Evolutionary conservation across 2,329 filamentous ascomycete genomes (phyloP), one percentile per base, ranked within the genome.

Genomic region (Parastagonospora avenae): DNA sequence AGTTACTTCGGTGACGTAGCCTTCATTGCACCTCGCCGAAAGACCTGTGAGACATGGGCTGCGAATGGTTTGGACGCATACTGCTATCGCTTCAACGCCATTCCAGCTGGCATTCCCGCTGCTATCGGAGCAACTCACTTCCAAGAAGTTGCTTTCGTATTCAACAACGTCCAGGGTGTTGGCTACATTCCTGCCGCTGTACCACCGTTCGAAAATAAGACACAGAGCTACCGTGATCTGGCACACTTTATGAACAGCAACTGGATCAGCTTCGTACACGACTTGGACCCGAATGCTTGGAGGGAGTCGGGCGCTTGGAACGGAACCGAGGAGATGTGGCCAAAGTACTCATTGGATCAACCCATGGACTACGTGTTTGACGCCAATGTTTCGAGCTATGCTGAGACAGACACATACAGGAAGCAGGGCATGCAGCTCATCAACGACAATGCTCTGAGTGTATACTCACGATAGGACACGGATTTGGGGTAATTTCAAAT

Each of bases 71-170:
- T 82, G 2, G 74, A 80, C 6, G 82, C 82, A 8, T 87, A 85
- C 74, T 82, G 80, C 61, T 88, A 86, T 72, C 79, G 82, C 40
- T 88, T 87, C 76, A 84, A 87, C 62, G 82, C 82, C 8, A 70
- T 79, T 12, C 71, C 79, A 0, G 74, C 77, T 3, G 79, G 81
- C 8, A 58, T 78, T 1, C 67, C 75, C 0, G 70, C 73, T 9
- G 67, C 72, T 1, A 63, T 71, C 1, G 80, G 80, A 0, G 79
- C 78, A 0, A 77, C 78, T 0, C 84, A 86, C 64, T 86, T 85
- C 64, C 76, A 79, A 54, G 78, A 81, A 62, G 74, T 80, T 0
- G 65, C 74, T 0, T 80, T 77, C 44, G 77, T 80, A 4, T 80
- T 80, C 61, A 63, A 77, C 59, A 80, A 80, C 59, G 64, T 72